Evolutionary conservation across 2,329 filamentous ascomycete species (phyloP).

Genomic region (Fusarium secorum): DNA sequence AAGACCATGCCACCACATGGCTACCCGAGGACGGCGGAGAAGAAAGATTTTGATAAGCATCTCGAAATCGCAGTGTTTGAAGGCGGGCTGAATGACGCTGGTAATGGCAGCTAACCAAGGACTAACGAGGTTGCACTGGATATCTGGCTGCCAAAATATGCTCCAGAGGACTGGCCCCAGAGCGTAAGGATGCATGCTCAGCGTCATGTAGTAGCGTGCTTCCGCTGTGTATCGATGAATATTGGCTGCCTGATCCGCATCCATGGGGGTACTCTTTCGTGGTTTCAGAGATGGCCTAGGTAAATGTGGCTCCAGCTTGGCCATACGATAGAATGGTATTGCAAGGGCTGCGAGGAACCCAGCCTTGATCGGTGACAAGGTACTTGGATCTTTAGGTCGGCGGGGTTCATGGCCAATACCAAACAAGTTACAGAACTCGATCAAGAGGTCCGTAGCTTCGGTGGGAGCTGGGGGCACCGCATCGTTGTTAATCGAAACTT

Average conservation of each 20-base stretch:
- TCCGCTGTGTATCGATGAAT: constrained; percentile 33
- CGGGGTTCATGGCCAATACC: constrained; percentile 34
- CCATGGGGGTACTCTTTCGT: constrained; percentile 1
- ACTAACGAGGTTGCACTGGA: constrained; percentile 44
- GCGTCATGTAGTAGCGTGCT: constrained; percentile 44
- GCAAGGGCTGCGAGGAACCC: constrained; percentile 39
- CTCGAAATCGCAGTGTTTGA: constrained; percentile 35
- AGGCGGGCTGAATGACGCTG: constrained; percentile 33
- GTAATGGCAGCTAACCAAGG: constrained; percentile 41
- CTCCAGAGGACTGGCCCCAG: constrained; percentile 44
- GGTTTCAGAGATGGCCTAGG: constrained; percentile 26
- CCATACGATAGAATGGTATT: constrained; percentile 41
- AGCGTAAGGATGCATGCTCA: constrained; percentile 41
- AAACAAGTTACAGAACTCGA: constrained; percentile 40
- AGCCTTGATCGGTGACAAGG: constrained; percentile 39
- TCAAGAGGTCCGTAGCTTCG: constrained; percentile 37
- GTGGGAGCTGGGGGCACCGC: constrained; percentile 23
- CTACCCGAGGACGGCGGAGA: constrained; percentile 40
- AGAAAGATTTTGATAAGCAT: constrained; percentile 38
- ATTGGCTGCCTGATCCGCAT: constrained; percentile 14
- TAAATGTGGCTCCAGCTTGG: constrained; percentile 37
- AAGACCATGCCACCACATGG: constrained; percentile 43
- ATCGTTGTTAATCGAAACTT: constrained; percentile 24
- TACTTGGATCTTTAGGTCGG: constrained; percentile 3
- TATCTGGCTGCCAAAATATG: constrained; percentile 44